Base-by-base conservation (phyloP, 2,329 filamentous ascomycete species). In the Penicillium janthinellum region DNA sequence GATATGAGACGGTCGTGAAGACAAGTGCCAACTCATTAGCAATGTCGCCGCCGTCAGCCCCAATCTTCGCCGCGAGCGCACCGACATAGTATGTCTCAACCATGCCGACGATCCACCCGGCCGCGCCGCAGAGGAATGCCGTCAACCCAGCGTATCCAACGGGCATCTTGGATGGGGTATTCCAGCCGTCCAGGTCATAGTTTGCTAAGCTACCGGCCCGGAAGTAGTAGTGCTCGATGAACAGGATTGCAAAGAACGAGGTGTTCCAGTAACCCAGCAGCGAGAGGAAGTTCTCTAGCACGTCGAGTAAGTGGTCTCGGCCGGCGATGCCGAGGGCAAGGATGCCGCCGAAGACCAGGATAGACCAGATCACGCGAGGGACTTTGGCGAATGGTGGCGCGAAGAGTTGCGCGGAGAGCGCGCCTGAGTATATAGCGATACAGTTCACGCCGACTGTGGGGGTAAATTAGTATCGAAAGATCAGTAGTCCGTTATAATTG, bases 51-150 rank as follows among this genome's bases (percentile, higher is more conserved):
- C 79, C 80, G n/a, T 66, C 64, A 0, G 72, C 70, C 3, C 81
- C 80, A 57, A 84, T 82, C 62, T 74, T 69, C 39, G 66, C 70
- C 1, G 77, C 81, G 47, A 84, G 63, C 2, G 74, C 74, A 0
- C 82, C 83, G 25, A 82, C 73, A 66, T 82, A 85, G 80, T 82
- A 86, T 0, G 82, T 85, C 73, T 86, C 81, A 45, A 78, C 79
- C 84, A 88, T 87, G 2, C 84, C 85, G 68, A 87, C 75, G 22
- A 85, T 76, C 75, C 83, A 85, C 22, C 79, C 81, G 7, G 74
- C 78, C 4, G 80, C 71, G 3, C 81, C 81, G 1, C 77, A 70
- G 0, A 77, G 68, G 62, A 84, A 84, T 0, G 82, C 79, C 2
- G 73, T 59, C 0, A 77, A 67, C 1, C 77, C 82, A 2, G 72